Conservation (phyloP, 495 filamentous ascomycete species). For the Talaromyces wortmannii region DNA sequence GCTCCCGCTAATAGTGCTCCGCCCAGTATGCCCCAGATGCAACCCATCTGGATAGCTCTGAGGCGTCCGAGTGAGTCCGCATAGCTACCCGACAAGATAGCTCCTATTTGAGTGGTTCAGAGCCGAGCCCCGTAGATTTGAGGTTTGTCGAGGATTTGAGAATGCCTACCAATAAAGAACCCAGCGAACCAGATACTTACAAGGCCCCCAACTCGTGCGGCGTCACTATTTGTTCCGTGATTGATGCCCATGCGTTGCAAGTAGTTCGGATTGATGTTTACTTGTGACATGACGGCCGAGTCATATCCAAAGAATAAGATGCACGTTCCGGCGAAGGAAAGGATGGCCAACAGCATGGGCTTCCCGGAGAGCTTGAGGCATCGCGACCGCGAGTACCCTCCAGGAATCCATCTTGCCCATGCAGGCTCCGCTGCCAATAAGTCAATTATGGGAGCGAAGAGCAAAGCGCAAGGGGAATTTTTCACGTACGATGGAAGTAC, state of each 20-base stretch:
- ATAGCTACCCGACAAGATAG: constrained; percentile 20
- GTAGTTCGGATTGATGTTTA: constrained; percentile 29
- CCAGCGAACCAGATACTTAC: constrained; percentile 21
- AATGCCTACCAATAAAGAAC: constrained; percentile 14
- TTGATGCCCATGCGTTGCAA: constrained; percentile 16
- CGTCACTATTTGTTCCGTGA: constrained; percentile 10
- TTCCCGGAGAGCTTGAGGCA: constrained; percentile 14
- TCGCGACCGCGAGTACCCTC: constrained; percentile 16
- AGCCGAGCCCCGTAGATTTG: constrained; percentile 1
- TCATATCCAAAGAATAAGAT: constrained; percentile 35
- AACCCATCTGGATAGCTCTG: constrained; percentile 37
- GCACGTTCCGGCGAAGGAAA: constrained; percentile 12
- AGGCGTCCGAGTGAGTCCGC: constrained; percentile 39
- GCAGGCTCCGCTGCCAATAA: constrained; percentile 8
- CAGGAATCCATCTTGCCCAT: constrained; percentile 13
- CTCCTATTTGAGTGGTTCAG: background rate
- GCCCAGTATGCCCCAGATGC: constrained; percentile 39
- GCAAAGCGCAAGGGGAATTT: background rate
- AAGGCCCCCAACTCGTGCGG: constrained; percentile 17
- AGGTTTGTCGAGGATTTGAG: constrained; percentile 1
- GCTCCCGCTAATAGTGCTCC: constrained; percentile 37
- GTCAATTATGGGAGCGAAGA: constrained; percentile 1
- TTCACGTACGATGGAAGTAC: constrained; percentile 2
- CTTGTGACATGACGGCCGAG: constrained; percentile 28
- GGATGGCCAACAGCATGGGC: constrained; percentile 15